phyloP scores from a whole-genome alignment of 1,284 basidiomycete genomes.

The Mycena citricolor region DNA sequence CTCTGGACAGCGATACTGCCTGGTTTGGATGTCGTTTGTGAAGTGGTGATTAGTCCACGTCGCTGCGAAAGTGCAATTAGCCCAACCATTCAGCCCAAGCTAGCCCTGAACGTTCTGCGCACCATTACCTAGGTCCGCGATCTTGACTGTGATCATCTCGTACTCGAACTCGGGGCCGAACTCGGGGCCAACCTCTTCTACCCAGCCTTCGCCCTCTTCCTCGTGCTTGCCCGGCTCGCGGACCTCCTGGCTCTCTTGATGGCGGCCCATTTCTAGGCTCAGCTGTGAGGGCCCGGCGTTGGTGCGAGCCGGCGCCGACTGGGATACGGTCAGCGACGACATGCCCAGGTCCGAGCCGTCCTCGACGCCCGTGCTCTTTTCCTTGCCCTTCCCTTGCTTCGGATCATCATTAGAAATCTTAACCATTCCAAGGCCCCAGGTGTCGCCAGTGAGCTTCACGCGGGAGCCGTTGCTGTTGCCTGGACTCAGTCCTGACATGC shows the following conservation, averaged over 20 bases:
- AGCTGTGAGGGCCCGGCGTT: slow-evolving; percentile 2
- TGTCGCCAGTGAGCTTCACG: slow-evolving; percentile 13
- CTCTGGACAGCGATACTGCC: slow-evolving; percentile 88
- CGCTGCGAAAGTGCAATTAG: slow-evolving; percentile 33
- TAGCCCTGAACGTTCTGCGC: too few relatives aligned
- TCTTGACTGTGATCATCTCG: slow-evolving; percentile 89
- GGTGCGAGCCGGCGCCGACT: slow-evolving; percentile 13
- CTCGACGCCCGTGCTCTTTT: background rate
- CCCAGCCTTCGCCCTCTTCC: slow-evolving; percentile 19
- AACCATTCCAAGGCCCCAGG: slow-evolving; percentile 23
- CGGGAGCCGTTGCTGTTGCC: slow-evolving; percentile 5
- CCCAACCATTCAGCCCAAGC: slow-evolving; percentile 1
- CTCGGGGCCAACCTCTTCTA: slow-evolving; percentile 22
- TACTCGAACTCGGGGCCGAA: slow-evolving; percentile 14
- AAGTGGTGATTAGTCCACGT: slow-evolving; percentile 80
- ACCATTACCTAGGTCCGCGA: slow-evolving; percentile 87
- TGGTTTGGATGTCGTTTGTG: slow-evolving; percentile 85
- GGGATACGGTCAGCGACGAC: slow-evolving; percentile 10
- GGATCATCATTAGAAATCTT: slow-evolving; percentile 29
- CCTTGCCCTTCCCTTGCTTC: slow-evolving; percentile 3
- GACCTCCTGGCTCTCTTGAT: too few relatives aligned
- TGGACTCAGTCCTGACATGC: slow-evolving; percentile 15
- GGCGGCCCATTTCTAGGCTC: slow-evolving; percentile 5
- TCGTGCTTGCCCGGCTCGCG: slow-evolving; percentile 5
- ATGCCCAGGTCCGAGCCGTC: slow-evolving; percentile 19